Evolutionary conservation across 805 yeast genomes (phyloP).

Genomic region (Kluyveromyces aestuarii): DNA sequence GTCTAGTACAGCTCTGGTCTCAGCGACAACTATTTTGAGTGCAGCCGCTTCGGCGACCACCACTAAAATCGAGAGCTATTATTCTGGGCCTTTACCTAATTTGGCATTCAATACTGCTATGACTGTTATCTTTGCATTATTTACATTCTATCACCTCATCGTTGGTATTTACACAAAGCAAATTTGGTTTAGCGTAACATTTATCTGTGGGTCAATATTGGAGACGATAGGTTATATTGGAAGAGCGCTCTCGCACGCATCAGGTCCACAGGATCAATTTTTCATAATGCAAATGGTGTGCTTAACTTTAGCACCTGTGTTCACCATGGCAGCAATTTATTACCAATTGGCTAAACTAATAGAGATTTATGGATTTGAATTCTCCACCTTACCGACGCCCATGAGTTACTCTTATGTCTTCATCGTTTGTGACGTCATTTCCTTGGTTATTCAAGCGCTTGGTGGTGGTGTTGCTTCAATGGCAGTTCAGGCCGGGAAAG

Average conservation of each 20-base stretch:
- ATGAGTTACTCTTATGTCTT: conserved; percentile 45
- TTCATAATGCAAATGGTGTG: conserved; percentile 59
- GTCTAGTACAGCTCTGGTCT: conserved; percentile 2
- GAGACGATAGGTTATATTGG: conserved; percentile 66
- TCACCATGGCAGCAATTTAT: conserved; percentile 78
- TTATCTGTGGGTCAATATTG: conserved; percentile 45
- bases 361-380: conserved; percentile 49
- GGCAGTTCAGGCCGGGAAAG: conserved; percentile 27
- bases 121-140: conserved; percentile 43
- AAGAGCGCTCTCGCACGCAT: conserved; percentile 39
- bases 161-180: conserved; percentile 41
- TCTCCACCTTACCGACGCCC: conserved; percentile 34
- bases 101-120: conserved; percentile 51
- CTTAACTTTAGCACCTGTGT: conserved; percentile 73
- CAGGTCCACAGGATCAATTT: conserved; percentile 25
- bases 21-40: conserved; percentile 2
- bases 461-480: conserved; percentile 70
- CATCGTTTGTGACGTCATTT: conserved; percentile 53
- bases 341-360: conserved; percentile 58
- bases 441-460: conserved; percentile 58
- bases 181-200: conserved; percentile 57
- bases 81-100: conserved; percentile 40
- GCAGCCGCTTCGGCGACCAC: not conserved
- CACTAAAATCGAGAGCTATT: conserved; percentile 12
- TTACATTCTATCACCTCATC: conserved; percentile 31